Base-by-base conservation (phyloP, 106 monocot species). In the Narthecium ossifragum region DNA sequence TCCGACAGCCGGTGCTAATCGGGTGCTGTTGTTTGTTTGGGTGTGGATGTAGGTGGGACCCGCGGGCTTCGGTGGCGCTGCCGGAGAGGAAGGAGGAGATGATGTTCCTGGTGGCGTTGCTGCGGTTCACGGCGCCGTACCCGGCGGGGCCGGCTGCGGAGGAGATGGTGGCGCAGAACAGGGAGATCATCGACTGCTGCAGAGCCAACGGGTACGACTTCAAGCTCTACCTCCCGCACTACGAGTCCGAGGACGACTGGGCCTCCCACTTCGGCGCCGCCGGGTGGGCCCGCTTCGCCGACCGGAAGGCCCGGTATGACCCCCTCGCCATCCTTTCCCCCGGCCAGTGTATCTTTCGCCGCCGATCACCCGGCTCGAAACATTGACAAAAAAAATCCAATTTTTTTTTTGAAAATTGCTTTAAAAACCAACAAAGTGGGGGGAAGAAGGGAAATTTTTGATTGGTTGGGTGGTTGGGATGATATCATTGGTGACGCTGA, bases 91-190 rank as follows among this genome's bases (percentile, higher is more conserved):
- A 67, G 7, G 54, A 76, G 45, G 78, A 90, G 68, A 55, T 96
- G 30, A 90, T 96, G 78, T 96, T 90, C 70, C 51, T 96, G 61
- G 90, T 96, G 51, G 96, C 96, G 58, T 66, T 96, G 70, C 86
- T 96, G 8, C 78, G 96, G 30, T 90, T 79, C 72, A 71, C 43
- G 65, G 56, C 53, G 61, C 80, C 86, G 32, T 67, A 31, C 47
- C 77, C 89, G 1, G 78, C 52, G 22, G 96, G 84, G 1, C 83
- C 81, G 39, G 29, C 78, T 17, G 70, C 53, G 25, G 76, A 78
- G 24, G 83, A 84, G 20, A 32, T 86, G 65, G 62, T 84, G 20
- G 73, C 76, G 12, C 80, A 90, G 79, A 96, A 96, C 80, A 53
- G 61, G 17, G 50, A 74, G 52, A 81, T 96, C 60, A 26, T 90